Evolutionary conservation across 257 asterid genomes (phyloP), one percentile per base, ranked within the genome.

Genomic region (Ophiorrhiza pumila): DNA sequence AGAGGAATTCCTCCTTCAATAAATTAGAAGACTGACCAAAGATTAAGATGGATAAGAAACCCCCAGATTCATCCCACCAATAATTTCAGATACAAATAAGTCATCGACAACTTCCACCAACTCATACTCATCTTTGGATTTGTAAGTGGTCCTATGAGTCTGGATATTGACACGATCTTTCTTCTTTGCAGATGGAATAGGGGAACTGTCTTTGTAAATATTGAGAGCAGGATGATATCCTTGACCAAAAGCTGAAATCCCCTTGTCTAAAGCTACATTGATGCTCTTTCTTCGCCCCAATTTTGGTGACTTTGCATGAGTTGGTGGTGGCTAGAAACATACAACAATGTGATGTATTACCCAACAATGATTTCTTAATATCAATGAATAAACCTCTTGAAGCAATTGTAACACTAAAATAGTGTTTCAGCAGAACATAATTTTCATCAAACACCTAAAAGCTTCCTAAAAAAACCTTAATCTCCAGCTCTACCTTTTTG

Each of bases 251-350:
- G 39, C 68, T 34, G 74, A 65, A 20, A 63, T 67, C 62, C 76
- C 84, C 65, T 76, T 82, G 65, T 79, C 80, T 68, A 73, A 85
- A 14, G 85, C 73, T 73, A 79, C 82, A 72, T 71, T 71, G 76
- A 72, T 84, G 88, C 85, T 87, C 83, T 85, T 88, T 80, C 78
- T 84, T 71, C 96, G 76, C 63, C 96, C 96, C 79, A 90, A 69
- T 76, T 88, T 90, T 4, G 96, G 96, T 23, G 96, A 90, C 76
- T 85, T 90, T 46, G 96, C 91, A 69, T 95, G 90, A 57, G 96
- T 90, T 64, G 91, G 89, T 15, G 96, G 95, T 41, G 83, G 76
- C 96, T 90, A 76, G 50, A 62, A 75, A 69, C 35, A 68, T 61
- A 74, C 78, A 78, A 70, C 57, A 70, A 71, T 42, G 18, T 22